phyloP scores from a whole-genome alignment of 768 basidiomycete genomes.

The Wakefieldia striispora region DNA sequence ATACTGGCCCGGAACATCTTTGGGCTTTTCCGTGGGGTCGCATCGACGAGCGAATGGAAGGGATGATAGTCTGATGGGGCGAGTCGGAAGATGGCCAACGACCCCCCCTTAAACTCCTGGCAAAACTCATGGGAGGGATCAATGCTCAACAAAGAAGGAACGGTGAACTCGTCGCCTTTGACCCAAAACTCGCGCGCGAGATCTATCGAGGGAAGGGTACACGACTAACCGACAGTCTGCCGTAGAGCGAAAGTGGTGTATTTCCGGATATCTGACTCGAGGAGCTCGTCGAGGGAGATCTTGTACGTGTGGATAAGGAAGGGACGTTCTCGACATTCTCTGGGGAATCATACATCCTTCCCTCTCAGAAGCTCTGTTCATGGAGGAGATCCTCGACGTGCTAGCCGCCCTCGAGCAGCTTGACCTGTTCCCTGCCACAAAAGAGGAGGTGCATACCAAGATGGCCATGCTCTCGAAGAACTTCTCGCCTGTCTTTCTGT shows the following conservation, averaged over 20 bases:
- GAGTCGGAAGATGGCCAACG: constrained; percentile 69
- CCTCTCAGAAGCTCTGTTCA: constrained; percentile 57
- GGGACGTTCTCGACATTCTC: constrained; percentile 51
- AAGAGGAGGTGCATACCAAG: constrained; percentile 80
- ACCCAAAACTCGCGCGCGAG: constrained; percentile 73
- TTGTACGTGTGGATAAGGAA: constrained; percentile 56
- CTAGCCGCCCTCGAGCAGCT: constrained; percentile 44
- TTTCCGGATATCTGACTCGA: constrained; percentile 54
- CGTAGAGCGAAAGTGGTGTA: constrained; percentile 64
- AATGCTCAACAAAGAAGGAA: constrained; percentile 55
- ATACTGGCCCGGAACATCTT: constrained; percentile 53
- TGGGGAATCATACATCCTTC: constrained; percentile 52
- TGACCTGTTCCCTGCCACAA: constrained; percentile 50
- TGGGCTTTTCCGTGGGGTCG: constrained; percentile 37
- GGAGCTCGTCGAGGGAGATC: constrained; percentile 57
- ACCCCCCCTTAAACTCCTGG: constrained; percentile 40
- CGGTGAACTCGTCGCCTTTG: constrained; percentile 70
- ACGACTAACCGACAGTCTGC: constrained; percentile 78
- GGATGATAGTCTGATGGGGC: constrained; percentile 83
- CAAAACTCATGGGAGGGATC: constrained; percentile 42
- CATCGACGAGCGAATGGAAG: constrained; percentile 71
- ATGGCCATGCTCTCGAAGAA: constrained; percentile 77
- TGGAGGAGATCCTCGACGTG: constrained; percentile 49
- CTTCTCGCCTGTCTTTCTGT: constrained; percentile 46
- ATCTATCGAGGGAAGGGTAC: constrained; percentile 51